These are phyloP conservation scores for Gossypium mustelinum DNA, from an alignment of 345 rosid species.

Conservation along the genomic window DNA sequence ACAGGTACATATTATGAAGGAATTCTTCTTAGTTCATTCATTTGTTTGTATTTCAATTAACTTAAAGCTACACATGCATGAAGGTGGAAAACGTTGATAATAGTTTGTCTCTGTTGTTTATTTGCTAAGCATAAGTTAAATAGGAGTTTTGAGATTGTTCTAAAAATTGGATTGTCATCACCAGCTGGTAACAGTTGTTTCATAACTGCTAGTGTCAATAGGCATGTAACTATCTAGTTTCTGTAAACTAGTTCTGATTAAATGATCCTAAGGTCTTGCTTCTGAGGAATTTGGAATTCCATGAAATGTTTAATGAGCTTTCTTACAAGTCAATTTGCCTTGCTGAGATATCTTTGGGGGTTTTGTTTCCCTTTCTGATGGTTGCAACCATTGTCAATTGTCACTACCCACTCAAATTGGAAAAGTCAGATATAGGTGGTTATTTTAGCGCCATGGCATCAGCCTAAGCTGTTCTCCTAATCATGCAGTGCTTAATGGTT, in stretches of 20 bases:
- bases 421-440: not conserved
- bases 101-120: not conserved
- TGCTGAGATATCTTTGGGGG: not conserved
- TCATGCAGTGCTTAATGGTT: not conserved
- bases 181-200: not conserved
- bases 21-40: conserved; percentile 6
- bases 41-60: not conserved
- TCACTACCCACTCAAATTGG: not conserved
- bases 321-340: not conserved
- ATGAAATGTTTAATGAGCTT: not conserved
- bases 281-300: not conserved
- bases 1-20: conserved; percentile 43
- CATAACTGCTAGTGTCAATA: not conserved
- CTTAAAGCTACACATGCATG: not conserved
- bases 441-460: conserved; percentile 1
- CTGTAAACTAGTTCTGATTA: not conserved
- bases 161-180: not conserved
- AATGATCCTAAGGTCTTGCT: not conserved
- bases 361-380: not conserved
- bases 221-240: not conserved
- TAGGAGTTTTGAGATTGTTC: not conserved
- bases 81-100: not conserved
- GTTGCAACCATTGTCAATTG: not conserved
- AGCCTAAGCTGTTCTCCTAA: not conserved
- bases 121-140: not conserved